Conservation (phyloP, 305 asterid species). For the Striga hermonthica region DNA sequence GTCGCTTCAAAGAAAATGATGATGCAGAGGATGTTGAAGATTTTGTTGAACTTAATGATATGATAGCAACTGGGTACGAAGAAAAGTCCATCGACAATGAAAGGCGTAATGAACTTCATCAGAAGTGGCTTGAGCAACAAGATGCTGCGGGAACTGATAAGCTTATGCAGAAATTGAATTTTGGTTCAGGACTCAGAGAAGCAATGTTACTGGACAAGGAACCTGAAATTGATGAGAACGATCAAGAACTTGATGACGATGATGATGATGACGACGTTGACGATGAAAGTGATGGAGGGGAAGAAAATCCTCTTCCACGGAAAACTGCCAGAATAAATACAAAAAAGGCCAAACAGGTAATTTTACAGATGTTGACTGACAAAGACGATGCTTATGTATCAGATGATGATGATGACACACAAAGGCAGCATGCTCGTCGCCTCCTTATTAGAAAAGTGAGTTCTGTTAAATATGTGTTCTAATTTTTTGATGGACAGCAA, state of each 20-base stretch:
- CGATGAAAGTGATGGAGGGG: slow-evolving; percentile 32
- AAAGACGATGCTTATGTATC: slow-evolving; percentile 76
- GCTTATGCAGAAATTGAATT: slow-evolving; percentile 68
- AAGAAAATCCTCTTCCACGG: slow-evolving; percentile 40
- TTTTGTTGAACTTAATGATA: slow-evolving; percentile 71
- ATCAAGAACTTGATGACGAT: slow-evolving; percentile 43
- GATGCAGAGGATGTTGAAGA: slow-evolving; percentile 69
- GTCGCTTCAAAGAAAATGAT: slow-evolving; percentile 54
- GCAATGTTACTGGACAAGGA: slow-evolving; percentile 43
- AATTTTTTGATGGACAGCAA: slow-evolving; percentile 13
- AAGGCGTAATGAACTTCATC: slow-evolving; percentile 84
- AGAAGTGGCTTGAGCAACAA: slow-evolving; percentile 95
- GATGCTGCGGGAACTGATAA: slow-evolving; percentile 96
- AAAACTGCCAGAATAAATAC: slow-evolving; percentile 45
- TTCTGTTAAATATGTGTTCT: slow-evolving; percentile 8
- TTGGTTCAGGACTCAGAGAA: slow-evolving; percentile 48
- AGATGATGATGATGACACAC: slow-evolving; percentile 66
- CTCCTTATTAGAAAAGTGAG: slow-evolving; percentile 62
- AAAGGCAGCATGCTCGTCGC: slow-evolving; percentile 46
- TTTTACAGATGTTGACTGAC: slow-evolving; percentile 58
- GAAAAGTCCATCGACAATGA: slow-evolving; percentile 63
- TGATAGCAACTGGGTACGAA: slow-evolving; percentile 65
- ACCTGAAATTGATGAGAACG: slow-evolving; percentile 51
- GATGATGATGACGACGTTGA: slow-evolving; percentile 30
- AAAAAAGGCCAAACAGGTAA: slow-evolving; percentile 70